Evolutionary conservation across 2,329 filamentous ascomycete genomes (phyloP), one percentile per base, ranked within the genome.

Genomic region (Colletotrichum sp.): DNA sequence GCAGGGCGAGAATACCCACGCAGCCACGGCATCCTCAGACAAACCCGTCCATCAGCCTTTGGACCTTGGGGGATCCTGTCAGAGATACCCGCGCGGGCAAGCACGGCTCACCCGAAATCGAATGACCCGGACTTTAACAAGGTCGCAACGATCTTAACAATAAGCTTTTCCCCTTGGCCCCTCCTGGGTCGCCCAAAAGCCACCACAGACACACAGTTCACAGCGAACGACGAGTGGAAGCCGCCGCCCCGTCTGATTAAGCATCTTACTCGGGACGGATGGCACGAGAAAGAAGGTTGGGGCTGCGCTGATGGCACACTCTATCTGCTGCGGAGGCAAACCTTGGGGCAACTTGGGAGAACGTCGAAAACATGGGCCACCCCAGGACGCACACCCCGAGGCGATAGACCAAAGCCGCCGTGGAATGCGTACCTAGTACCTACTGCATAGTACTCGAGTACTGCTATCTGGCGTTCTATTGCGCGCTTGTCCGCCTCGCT

Each of bases 261-360:
- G 69, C 63, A 72, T 68, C 69, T 68, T 68, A 59, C 39, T 68
- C 36, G 55, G 63, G 69, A 72, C 72, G 63, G 69, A 67, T 39
- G 18, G 62, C 62, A 44, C n/a, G 52, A 57, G 28, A 30, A 62
- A 62, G 21, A 30, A 24, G 71, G 9, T 60, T 44, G 68, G 44
- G 60, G 16, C 36, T 57, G 36, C 34, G 57, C 30, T 57, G 63
- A 72, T 30, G 49, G 63, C 69, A 44, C 49, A 68, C 55, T 72
- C 34, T 72, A 67, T 63, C 55, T 64, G 55, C 36, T 64, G 69
- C 57, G 39, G 63, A 63, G 68, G 63, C 34, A 28, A 71, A 66
- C 52, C 52, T 71, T 62, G 55, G 55, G 55, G 8, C 21, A 13
- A 60, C 24, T 62, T 52, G 44, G n/a, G 44, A 52, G 44, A 13